Percentiles rank a stretch among this genome's conserved stretches.
Evolutionary conservation across 768 basidiomycete genomes (phyloP).

Genomic region (Phlegmacium glaucopus): DNA sequence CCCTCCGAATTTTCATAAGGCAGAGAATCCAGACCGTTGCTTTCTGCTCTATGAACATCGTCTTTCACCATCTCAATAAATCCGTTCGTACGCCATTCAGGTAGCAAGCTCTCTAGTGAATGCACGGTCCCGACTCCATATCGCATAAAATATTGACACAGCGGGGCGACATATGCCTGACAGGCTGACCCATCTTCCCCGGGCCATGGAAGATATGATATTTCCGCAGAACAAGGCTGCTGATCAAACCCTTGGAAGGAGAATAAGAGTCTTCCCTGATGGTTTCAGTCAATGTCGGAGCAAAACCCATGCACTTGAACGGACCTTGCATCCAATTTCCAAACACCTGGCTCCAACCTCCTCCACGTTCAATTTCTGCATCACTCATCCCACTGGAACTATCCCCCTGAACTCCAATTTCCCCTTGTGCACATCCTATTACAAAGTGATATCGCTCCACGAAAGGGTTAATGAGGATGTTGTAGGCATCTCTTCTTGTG

Average conservation of each 20-base stretch:
- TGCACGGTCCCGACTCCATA: constrained; percentile 26
- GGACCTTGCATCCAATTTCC: constrained; percentile 58
- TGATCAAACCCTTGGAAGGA: constrained; percentile 39
- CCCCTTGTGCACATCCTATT: constrained; percentile 44
- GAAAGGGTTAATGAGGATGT: constrained; percentile 67
- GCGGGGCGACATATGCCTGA: constrained; percentile 40
- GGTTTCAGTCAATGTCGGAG: neutral
- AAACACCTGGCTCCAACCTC: constrained; percentile 61
- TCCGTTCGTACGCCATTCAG: constrained; percentile 9
- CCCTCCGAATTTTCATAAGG: neutral
- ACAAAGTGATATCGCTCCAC: constrained; percentile 53
- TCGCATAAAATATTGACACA: constrained; percentile 52
- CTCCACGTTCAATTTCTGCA: constrained; percentile 41
- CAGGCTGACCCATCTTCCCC: constrained; percentile 46
- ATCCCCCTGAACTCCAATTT: constrained; percentile 29
- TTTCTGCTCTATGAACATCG: constrained; percentile 6
- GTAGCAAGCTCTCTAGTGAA: constrained; percentile 19
- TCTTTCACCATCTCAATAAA: constrained; percentile 12
- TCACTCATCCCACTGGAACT: constrained; percentile 38
- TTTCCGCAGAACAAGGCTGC: constrained; percentile 42
- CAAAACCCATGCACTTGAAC: constrained; percentile 4
- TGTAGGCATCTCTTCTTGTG: constrained; percentile 53
- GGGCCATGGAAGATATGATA: constrained; percentile 54
- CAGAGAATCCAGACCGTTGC: neutral
- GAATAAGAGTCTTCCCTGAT: constrained; percentile 61